Evolutionary conservation across 495 filamentous ascomycete species (phyloP), one percentile per base, ranked within the genome.

Genomic region (Penicillium robsamsonii): DNA sequence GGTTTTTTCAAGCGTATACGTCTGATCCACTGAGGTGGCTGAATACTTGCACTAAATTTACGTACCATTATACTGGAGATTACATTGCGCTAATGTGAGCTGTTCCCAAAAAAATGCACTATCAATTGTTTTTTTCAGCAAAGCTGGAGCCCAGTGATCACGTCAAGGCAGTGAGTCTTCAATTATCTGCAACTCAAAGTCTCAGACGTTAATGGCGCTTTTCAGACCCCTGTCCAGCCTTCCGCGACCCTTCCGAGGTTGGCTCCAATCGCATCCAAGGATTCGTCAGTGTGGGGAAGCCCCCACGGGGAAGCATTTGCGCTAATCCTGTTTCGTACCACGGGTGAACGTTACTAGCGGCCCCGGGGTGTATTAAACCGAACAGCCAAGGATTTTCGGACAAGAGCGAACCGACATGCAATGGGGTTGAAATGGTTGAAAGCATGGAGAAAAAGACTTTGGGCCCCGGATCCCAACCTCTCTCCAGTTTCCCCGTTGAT

Each of bases 401-500:
- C 15, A 13, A 45, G 20, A 35, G 9, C 9, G 45, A 5, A 47
- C 27, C 57, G 57, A 59, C 45, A 24, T 33, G 10, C 10, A 5
- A 42, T 42, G 24, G 20, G 12, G 17, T 33, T 24, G 5, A 8
- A 44, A 24, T 31, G 12, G 20, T 49, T 48, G 31, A 49, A 35
- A 17, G 9, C 35, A 9, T 46, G 45, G 45, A 13, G 38, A 25
- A 45, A 38, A 55, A 6, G 17, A 17, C 57, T 31, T 59, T 37
- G 56, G 50, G 40, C 51, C 57, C 37, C 46, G 2, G 45, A 55
- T 37, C 22, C 6, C 20, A 33, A 7, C n/a, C 8, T 38, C 27
- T 29, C 25, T 38, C 18, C 5, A 17, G 22, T 18, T 12, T 45
- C 31, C 17, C 24, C 30, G 10, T 48, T 13, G 25, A 35, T 37